Conservation (phyloP, 306 rosid species). For the Cicer bijugum region DNA sequence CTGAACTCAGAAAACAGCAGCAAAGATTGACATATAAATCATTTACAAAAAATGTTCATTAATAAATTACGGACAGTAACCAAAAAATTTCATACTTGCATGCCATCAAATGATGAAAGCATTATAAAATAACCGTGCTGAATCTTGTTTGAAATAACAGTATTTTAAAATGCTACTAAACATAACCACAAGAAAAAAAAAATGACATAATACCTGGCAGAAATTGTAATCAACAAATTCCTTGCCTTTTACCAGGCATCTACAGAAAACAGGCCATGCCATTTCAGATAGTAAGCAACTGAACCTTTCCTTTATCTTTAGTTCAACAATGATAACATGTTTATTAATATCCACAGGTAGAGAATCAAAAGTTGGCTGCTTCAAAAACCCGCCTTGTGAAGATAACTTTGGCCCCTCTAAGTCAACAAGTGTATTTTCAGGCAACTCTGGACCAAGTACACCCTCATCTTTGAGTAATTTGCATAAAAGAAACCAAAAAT, state of each 20-base stretch:
- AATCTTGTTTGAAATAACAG: constrained; percentile 14
- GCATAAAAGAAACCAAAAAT: constrained; percentile 87
- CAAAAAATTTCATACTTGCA: constrained; percentile 12
- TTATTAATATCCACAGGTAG: constrained; percentile 47
- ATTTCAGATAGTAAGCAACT: constrained; percentile 62
- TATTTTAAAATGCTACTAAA: constrained; percentile 1
- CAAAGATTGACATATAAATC: constrained; percentile 29
- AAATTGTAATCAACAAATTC: constrained; percentile 64
- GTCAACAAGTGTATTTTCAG: constrained; percentile 47
- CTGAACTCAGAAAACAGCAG: constrained; percentile 14
- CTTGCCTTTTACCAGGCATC: constrained; percentile 81
- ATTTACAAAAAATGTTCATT: constrained; percentile 30
- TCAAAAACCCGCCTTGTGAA: constrained; percentile 88
- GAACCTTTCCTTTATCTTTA: constrained; percentile 56
- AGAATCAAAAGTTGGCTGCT: constrained; percentile 68
- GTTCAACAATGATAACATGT: constrained; percentile 48
- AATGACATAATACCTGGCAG: constrained; percentile 71
- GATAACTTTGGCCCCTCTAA: constrained; percentile 52
- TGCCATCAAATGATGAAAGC: constrained; percentile 35
- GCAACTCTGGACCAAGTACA: constrained; percentile 44
- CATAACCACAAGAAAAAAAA: not conserved
- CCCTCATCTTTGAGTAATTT: constrained; percentile 75
- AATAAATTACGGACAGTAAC: constrained; percentile 19
- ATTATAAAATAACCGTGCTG: not conserved
- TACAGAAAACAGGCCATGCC: constrained; percentile 79